Conservation (phyloP, 2,329 filamentous ascomycete genomes). For the Xylaria arbuscula region DNA sequence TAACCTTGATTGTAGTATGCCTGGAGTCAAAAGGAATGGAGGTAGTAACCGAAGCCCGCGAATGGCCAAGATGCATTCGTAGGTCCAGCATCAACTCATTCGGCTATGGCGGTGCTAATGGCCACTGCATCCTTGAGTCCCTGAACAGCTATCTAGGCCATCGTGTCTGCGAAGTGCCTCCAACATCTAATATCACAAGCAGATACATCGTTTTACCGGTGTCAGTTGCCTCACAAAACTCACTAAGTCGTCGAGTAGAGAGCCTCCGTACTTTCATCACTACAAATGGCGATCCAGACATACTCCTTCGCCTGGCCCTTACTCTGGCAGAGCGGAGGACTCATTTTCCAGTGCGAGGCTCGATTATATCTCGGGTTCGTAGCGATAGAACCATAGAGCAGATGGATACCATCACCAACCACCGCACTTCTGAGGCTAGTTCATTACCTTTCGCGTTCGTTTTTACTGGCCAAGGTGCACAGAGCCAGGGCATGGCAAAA, state of each 20-base stretch:
- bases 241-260: neutral
- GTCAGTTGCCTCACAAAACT: neutral
- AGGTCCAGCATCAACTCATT: neutral
- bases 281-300: neutral
- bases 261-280: neutral
- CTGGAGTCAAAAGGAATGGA: neutral
- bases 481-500: neutral
- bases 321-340: neutral
- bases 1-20: no score
- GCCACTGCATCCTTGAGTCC: neutral
- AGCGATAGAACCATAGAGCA: neutral
- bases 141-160: neutral
- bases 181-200: neutral
- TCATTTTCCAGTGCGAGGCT: neutral
- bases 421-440: neutral
- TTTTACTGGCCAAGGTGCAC: constrained; percentile 2
- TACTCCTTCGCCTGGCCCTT: neutral
- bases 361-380: neutral
- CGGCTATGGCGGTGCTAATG: neutral
- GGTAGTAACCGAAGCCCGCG: neutral
- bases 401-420: neutral
- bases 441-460: neutral
- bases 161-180: neutral
- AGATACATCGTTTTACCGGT: neutral
- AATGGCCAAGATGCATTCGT: neutral